Percentiles rank a stretch among this genome's conserved stretches.
phyloP scores from a whole-genome alignment of 352 stramenopile genomes.

The Globisporangium radiosum region DNA sequence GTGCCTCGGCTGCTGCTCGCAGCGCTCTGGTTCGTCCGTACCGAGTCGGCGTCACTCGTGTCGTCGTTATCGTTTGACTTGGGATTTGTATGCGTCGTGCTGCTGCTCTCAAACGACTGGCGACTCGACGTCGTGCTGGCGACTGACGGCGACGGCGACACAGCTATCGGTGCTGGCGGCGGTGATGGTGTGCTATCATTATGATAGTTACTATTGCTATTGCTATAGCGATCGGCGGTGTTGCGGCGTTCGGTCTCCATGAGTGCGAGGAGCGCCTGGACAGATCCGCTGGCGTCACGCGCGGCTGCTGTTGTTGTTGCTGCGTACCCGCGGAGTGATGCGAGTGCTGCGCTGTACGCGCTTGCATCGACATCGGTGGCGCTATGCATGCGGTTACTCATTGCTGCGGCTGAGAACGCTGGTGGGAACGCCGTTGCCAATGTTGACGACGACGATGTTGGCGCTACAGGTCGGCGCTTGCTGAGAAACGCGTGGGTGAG shows the following conservation, averaged over 20 bases:
- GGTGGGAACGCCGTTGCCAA: background rate
- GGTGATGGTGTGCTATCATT: too few species aligned
- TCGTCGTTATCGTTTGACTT: background rate
- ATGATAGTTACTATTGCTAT: too few species aligned
- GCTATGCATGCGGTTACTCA: background rate
- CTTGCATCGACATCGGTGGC: background rate
- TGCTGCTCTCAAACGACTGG: conserved; percentile 3
- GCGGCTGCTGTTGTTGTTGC: background rate
- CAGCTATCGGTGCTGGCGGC: background rate
- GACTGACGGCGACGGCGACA: conserved; percentile 3
- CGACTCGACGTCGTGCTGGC: conserved; percentile 1
- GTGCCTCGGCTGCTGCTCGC: conserved; percentile 4
- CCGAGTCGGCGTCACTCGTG: conserved; percentile 6
- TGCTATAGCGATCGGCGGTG: background rate
- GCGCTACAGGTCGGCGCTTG: conserved; percentile 2
- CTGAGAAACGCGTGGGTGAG: conserved; percentile 10
- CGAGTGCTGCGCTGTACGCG: background rate
- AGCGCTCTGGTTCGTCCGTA: background rate
- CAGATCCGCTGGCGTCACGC: conserved; percentile 7
- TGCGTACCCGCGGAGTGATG: background rate
- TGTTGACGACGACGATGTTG: background rate
- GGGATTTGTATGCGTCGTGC: background rate
- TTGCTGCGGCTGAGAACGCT: background rate
- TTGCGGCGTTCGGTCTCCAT: conserved; percentile 3
- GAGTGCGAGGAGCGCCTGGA: conserved; percentile 12